A percentile compares a stretch with the other conserved stretches of the same genome.
Conservation (phyloP, 129 eudicot genomes). For the Escallonia rubra region DNA sequence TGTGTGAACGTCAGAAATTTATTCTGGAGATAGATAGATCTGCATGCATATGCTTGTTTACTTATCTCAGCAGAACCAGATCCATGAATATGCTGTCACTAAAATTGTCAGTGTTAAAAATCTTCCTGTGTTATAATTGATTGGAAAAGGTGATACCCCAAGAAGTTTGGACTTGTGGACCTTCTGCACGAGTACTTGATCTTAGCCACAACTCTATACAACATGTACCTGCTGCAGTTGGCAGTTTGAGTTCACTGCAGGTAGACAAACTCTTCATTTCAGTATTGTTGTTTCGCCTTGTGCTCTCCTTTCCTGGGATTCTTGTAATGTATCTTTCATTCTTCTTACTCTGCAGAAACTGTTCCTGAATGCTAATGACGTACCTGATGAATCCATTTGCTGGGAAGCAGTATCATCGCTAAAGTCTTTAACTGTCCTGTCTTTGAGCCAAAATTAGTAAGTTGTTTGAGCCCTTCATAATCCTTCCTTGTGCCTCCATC, state of each 20-base stretch:
- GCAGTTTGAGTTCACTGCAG: slow-evolving; percentile 56
- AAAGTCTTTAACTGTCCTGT: slow-evolving; percentile 50
- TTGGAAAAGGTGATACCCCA: slow-evolving; percentile 61
- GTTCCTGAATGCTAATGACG: slow-evolving; percentile 52
- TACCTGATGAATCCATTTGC: slow-evolving; percentile 59
- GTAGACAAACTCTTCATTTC: slow-evolving; percentile 22
- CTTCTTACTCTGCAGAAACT: slow-evolving; percentile 51
- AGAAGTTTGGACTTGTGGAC: slow-evolving; percentile 78
- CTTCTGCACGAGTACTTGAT: slow-evolving; percentile 81
- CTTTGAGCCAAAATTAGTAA: slow-evolving; percentile 74
- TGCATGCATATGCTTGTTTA: neutral
- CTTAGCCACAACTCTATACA: slow-evolving; percentile 56
- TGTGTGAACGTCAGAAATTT: neutral
- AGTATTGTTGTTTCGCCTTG: neutral
- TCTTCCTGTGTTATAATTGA: slow-evolving; percentile 18
- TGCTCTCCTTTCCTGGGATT: neutral
- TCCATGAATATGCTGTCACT: neutral
- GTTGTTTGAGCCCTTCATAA: slow-evolving; percentile 10
- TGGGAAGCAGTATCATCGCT: slow-evolving; percentile 70
- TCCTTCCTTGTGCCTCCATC: neutral
- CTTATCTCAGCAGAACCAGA: neutral
- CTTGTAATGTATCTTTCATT: neutral
- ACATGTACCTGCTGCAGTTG: slow-evolving; percentile 56
- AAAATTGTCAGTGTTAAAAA: neutral
- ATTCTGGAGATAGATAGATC: too few relatives aligned